phyloP scores from a whole-genome alignment of 441 rosid genomes.

The Euphorbia schlechtendalii region DNA sequence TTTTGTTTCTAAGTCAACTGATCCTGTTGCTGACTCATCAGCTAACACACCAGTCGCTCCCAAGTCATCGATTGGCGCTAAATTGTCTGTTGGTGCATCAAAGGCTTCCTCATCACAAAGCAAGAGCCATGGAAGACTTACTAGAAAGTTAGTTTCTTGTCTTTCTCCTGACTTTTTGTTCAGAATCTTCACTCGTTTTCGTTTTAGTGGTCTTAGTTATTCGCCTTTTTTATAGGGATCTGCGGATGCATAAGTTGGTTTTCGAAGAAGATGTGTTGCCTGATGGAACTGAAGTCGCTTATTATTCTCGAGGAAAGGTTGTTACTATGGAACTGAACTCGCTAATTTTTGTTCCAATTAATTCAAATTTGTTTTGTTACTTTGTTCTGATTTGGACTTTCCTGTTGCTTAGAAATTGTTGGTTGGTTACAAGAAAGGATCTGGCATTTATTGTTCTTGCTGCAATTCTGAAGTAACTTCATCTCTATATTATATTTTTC shows the following conservation, averaged over 20 bases:
- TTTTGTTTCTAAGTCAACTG: constrained; percentile 28
- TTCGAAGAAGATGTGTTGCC: constrained; percentile 80
- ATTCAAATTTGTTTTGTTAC: background rate
- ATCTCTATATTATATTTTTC: background rate
- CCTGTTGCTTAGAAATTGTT: constrained; percentile 66
- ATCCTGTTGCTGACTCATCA: background rate
- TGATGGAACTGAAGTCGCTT: constrained; percentile 89
- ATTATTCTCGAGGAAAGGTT: constrained; percentile 81
- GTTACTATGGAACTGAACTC: too few species aligned
- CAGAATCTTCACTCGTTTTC: constrained; percentile 5
- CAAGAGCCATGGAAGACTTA: constrained; percentile 63
- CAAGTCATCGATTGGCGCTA: constrained; percentile 31
- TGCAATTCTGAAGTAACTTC: constrained; percentile 60
- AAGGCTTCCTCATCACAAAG: constrained; percentile 35
- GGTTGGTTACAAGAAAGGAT: constrained; percentile 76
- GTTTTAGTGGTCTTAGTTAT: constrained; percentile 10
- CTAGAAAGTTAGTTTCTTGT: constrained; percentile 54
- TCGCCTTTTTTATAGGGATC: constrained; percentile 44
- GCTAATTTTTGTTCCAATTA: constrained; percentile 13
- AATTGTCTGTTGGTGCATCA: constrained; percentile 27
- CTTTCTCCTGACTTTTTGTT: background rate
- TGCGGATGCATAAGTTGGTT: constrained; percentile 77
- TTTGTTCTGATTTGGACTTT: constrained; percentile 25
- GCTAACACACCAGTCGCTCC: constrained; percentile 23
- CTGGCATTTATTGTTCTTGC: constrained; percentile 75